These are phyloP conservation scores for Flaveria trinervia DNA, from an alignment of 129 eudicot genomes.

Conservation along the genomic window DNA sequence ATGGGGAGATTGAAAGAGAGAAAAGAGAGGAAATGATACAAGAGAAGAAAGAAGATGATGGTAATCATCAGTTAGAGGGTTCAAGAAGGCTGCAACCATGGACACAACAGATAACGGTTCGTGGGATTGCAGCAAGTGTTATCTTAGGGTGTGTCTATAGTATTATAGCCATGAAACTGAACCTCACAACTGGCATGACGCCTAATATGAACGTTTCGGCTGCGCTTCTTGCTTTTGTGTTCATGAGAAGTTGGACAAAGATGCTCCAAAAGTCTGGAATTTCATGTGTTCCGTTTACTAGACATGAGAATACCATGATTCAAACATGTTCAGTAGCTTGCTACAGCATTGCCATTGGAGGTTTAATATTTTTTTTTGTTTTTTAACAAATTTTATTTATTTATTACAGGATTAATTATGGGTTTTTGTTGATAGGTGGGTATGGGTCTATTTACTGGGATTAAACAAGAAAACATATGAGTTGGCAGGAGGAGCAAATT, in stretches of 20 bases:
- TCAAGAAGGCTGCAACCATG: conserved; percentile 62
- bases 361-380: conserved; percentile 33
- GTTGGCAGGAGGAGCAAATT: conserved; percentile 52
- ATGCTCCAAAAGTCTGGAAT: conserved; percentile 56
- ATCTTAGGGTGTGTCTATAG: conserved; percentile 66
- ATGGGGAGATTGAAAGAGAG: conserved; percentile 40
- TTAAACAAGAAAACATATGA: conserved; percentile 74
- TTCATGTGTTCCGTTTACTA: conserved; percentile 57
- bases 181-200: conserved; percentile 76
- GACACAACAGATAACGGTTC: conserved; percentile 62
- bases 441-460: conserved; percentile 76
- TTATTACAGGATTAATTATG: background rate
- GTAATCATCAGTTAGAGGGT: conserved; percentile 9
- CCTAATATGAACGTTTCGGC: conserved; percentile 83
- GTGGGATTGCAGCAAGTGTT: conserved; percentile 61
- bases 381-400: no score
- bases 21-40: conserved; percentile 33
- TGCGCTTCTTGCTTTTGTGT: conserved; percentile 75
- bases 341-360: conserved; percentile 77
- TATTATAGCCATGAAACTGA: conserved; percentile 73
- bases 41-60: conserved; percentile 31
- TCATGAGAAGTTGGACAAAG: conserved; percentile 71
- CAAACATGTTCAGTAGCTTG: conserved; percentile 88
- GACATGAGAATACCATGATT: conserved; percentile 89
- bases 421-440: conserved; percentile 53